Conservation (phyloP, 2,329 filamentous ascomycete genomes). For the Claviceps sp. region DNA sequence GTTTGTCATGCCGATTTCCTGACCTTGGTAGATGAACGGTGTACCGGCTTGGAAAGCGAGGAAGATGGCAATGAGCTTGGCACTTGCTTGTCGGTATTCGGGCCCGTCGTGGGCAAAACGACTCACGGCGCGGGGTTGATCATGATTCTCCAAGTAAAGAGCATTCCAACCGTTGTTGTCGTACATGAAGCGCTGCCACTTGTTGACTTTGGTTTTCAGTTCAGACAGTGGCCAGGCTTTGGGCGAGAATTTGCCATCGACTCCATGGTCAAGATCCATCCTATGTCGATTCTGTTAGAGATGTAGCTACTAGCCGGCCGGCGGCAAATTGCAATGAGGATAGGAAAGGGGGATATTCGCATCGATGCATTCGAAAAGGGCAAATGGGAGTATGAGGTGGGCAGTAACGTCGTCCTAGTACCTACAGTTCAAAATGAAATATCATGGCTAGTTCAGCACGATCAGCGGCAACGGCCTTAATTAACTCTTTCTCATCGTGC, state of each 20-base stretch:
- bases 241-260: conserved; percentile 29
- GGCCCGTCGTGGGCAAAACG: conserved; percentile 39
- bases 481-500: conserved; percentile 27
- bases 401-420: conserved; percentile 7
- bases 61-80: conserved; percentile 47
- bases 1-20: conserved; percentile 56
- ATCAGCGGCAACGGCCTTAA: conserved; percentile 38
- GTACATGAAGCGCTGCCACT: conserved; percentile 48
- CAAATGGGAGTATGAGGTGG: neutral
- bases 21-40: conserved; percentile 55
- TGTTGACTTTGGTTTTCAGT: conserved; percentile 38
- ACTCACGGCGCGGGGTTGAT: conserved; percentile 47
- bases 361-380: neutral
- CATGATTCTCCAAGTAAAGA: conserved; percentile 53
- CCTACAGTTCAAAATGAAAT: conserved; percentile 54
- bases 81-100: conserved; percentile 32
- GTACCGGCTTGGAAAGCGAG: conserved; percentile 47
- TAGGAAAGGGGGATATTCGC: neutral
- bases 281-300: conserved; percentile 12
- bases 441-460: conserved; percentile 56
- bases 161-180: conserved; percentile 50
- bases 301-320: too few relatives aligned
- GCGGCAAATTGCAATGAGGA: too few relatives aligned
- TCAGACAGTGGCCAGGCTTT: conserved; percentile 33
- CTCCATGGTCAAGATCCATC: conserved; percentile 35